phyloP scores from a whole-genome alignment of 2,329 filamentous ascomycete genomes.

The Raffaelea arxii region DNA sequence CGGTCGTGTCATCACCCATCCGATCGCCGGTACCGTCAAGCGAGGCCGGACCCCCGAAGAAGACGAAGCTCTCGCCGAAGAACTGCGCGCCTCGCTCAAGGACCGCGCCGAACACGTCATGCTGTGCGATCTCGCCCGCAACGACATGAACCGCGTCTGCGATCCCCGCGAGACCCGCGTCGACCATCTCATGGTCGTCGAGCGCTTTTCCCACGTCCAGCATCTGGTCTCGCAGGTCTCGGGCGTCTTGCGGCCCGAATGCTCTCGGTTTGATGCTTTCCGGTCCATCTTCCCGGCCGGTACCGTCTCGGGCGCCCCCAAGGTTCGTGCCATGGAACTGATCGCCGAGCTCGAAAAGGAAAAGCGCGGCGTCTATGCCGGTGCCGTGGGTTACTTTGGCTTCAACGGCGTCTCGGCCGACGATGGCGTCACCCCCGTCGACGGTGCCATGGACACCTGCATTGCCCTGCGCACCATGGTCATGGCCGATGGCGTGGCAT shows the following conservation, averaged over 20 bases:
- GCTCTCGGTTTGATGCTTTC: slow-evolving; percentile 92
- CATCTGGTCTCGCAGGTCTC: slow-evolving; percentile 95
- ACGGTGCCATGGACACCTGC: slow-evolving; percentile 87
- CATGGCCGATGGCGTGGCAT: slow-evolving; percentile 81
- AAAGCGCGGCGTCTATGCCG: slow-evolving; percentile 91
- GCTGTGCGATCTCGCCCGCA: slow-evolving; percentile 90
- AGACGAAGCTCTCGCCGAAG: slow-evolving; percentile 68
- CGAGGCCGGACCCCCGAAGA: slow-evolving; percentile 73
- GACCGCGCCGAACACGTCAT: slow-evolving; percentile 95
- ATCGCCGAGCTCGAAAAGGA: slow-evolving; percentile 91
- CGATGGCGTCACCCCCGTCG: slow-evolving; percentile 51
- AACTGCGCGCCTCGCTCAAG: slow-evolving; percentile 72
- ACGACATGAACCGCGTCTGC: slow-evolving; percentile 93
- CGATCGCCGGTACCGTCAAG: slow-evolving; percentile 92
- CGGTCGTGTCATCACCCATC: slow-evolving; percentile 80
- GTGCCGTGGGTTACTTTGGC: slow-evolving; percentile 93
- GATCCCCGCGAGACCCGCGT: slow-evolving; percentile 84
- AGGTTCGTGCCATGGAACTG: slow-evolving; percentile 93
- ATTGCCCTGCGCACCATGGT: slow-evolving; percentile 85
- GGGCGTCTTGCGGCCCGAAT: slow-evolving; percentile 70
- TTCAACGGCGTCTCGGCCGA: slow-evolving; percentile 59
- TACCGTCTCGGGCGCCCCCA: slow-evolving; percentile 90
- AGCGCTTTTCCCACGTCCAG: slow-evolving; percentile 94
- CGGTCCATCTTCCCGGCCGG: slow-evolving; percentile 94
- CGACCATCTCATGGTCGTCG: slow-evolving; percentile 87